Evolutionary conservation across 2,329 filamentous ascomycete genomes (phyloP), one percentile per base, ranked within the genome.

Genomic region (Drechslerella coelobrocha): DNA sequence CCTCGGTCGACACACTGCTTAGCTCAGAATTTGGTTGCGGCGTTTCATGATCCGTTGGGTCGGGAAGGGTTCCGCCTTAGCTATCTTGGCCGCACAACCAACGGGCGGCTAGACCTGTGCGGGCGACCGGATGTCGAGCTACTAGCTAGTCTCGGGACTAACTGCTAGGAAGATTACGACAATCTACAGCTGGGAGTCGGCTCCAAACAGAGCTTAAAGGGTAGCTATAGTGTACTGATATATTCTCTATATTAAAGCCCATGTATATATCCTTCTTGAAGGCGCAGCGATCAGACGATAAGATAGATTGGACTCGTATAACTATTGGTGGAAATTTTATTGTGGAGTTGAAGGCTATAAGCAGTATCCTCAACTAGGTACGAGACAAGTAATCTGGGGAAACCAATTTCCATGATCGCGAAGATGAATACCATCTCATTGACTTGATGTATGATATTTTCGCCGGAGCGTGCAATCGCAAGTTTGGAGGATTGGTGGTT

Each of bases 11-110:
- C n/a, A n/a, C n/a, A n/a, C n/a, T n/a, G n/a, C n/a, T n/a, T n/a
- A n/a, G n/a, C 10, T 37, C 29, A 31, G 12, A n/a, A 21, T 51
- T 62, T 41, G 60, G 60, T 62, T 55, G 39, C 52, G 51, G 37
- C 34, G 54, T 59, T 59, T 65, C 61, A 57, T 27, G 9, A 52
- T 26, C 17, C 37, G 31, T 53, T 27, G 52, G 53, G 26, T 27
- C 61, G 61, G 61, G 61, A 59, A 53, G 61, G 53, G 21, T 66
- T 66, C 61, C 61, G 61, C 54, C 61, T 59, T 59, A 53, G 61
- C 26, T 34, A 55, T 56, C 26, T 52, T 63, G 56, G 61, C 51
- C 60, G 29, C n/a, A 19, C 27, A 56, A 50, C 26, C 24, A 8
- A 14, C 7, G 31, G 31, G 8, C 23, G 48, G 10, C 6, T 54